Conservation (phyloP, 2,329 filamentous ascomycete species). For the Cladosporium sp. region DNA sequence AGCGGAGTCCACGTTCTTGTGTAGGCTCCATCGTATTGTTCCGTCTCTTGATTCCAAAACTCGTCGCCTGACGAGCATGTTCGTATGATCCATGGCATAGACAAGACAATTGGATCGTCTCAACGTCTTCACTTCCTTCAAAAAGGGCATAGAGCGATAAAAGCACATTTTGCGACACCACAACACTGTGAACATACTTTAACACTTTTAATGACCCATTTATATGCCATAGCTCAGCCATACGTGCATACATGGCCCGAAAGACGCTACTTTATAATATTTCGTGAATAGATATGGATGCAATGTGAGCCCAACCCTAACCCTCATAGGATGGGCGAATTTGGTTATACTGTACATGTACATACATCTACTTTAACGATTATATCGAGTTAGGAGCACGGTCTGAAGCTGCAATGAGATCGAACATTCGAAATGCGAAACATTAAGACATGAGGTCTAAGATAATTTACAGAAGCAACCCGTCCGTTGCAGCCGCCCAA, state of each 20-base stretch:
- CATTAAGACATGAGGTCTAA: background rate
- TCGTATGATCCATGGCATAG: no score
- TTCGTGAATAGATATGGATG: background rate
- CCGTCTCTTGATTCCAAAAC: no score
- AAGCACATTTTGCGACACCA: background rate
- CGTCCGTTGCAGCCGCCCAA: background rate
- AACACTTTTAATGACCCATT: accelerated
- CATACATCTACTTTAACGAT: no score
- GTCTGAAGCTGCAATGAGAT: background rate
- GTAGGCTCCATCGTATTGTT: no score
- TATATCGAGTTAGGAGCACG: no score
- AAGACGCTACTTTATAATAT: background rate
- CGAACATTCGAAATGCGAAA: background rate
- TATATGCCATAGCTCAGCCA: no score
- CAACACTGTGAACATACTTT: background rate
- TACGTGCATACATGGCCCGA: background rate
- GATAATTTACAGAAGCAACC: constrained; percentile 2
- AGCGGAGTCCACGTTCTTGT: background rate
- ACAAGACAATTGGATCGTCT: no score
- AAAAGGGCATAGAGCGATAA: background rate
- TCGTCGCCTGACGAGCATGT: no score
- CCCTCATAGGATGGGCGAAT: background rate
- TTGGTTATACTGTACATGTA: background rate
- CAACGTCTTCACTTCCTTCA: background rate
- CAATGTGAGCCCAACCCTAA: background rate